Percentiles rank a stretch among this genome's conserved stretches.
Evolutionary conservation across 768 basidiomycete genomes (phyloP).

Genomic region (Pseudohyphozyma bogoriensis): DNA sequence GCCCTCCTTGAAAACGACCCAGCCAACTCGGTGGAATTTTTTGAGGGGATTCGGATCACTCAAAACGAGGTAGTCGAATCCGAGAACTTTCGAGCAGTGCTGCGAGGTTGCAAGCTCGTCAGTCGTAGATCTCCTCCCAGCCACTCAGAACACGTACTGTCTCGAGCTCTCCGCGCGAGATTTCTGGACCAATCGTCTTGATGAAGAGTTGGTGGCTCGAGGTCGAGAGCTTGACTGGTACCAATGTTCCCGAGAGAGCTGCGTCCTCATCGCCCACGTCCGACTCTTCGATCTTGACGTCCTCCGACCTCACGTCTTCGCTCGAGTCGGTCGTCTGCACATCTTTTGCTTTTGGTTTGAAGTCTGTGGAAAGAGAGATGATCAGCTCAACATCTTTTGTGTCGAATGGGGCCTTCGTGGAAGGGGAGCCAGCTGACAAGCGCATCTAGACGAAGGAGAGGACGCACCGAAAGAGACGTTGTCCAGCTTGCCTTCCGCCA

Average conservation of each 20-base stretch:
- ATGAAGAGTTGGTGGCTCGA: constrained; percentile 10
- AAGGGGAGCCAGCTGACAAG: background rate
- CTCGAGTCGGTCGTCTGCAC: background rate
- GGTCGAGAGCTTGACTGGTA: background rate
- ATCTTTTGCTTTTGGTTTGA: background rate
- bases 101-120: constrained; percentile 35
- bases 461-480: constrained; percentile 15
- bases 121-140: background rate
- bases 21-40: constrained; percentile 87
- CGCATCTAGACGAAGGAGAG: background rate
- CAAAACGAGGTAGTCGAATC: constrained; percentile 77
- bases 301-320: background rate
- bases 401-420: background rate
- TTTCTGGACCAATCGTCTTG: constrained; percentile 17
- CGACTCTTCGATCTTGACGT: background rate
- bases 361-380: background rate
- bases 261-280: background rate
- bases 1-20: constrained; percentile 77
- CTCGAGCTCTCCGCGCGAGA: constrained; percentile 20
- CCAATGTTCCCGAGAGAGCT: background rate
- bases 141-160: constrained; percentile 12
- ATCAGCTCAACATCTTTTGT: background rate
- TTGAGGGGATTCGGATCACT: constrained; percentile 88
- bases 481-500: constrained; percentile 24
- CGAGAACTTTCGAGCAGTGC: constrained; percentile 66